Conservation (phyloP, 2,329 filamentous ascomycete genomes). For the Monosporascus sp. region DNA sequence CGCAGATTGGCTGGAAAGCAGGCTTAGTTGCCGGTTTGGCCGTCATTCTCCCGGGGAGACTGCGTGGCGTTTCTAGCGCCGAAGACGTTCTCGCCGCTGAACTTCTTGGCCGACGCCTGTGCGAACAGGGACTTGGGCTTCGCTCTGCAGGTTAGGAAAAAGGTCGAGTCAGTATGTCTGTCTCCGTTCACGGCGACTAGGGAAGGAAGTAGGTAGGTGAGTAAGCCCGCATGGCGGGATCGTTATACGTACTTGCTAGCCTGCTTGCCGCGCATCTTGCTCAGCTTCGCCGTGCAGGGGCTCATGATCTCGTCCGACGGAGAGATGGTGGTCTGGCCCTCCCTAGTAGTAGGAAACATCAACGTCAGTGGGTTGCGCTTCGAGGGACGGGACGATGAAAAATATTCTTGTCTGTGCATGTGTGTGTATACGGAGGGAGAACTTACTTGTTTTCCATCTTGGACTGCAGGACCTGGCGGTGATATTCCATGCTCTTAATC, state of each 20-base stretch:
- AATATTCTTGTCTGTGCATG: background rate
- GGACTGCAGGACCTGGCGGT: conserved; percentile 67
- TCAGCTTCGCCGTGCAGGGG: conserved; percentile 78
- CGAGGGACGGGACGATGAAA: conserved; percentile 4
- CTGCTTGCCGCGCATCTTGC: conserved; percentile 73
- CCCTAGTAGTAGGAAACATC: conserved; percentile 18
- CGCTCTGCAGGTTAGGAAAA: conserved; percentile 34
- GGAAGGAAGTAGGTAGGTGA: background rate
- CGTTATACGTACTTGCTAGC: conserved; percentile 62
- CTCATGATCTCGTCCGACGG: conserved; percentile 88
- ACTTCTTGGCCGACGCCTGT: conserved; percentile 58
- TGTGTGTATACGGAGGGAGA: background rate
- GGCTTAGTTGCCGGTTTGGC: conserved; percentile 1
- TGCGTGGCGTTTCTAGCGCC: conserved; percentile 23
- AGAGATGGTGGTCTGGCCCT: conserved; percentile 61
- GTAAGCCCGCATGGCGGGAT: background rate
- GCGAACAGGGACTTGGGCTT: conserved; percentile 66
- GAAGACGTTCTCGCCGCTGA: conserved; percentile 41
- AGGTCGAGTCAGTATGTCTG: conserved; percentile 12
- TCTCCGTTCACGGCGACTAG: background rate
- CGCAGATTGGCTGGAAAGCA: too few species aligned
- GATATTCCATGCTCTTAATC: conserved; percentile 68
- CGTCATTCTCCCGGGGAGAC: background rate
- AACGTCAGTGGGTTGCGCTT: background rate
- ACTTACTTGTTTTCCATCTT: conserved; percentile 63